Evolutionary conservation across 352 stramenopile genomes (phyloP), one percentile per base, ranked within the genome.

Genomic region (Aphanomyces invadans): DNA sequence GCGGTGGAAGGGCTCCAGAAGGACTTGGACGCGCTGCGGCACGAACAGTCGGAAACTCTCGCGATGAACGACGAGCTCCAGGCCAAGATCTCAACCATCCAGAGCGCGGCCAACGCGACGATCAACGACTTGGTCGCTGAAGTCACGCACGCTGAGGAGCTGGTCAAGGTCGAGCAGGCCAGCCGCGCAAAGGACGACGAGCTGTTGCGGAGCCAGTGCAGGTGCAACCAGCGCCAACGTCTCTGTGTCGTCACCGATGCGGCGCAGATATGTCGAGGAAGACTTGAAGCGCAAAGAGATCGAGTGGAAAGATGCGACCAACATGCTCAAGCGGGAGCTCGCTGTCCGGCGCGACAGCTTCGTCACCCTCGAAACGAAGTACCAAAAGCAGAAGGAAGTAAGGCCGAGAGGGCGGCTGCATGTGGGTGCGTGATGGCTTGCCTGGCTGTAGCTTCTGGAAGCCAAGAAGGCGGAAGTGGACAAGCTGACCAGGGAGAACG

Each of bases 81-180:
- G 44, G 68, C 54, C 12, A 88, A 90, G 61, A 77, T 90, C 57
- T 77, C 74, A 17, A 85, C 82, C 0, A 80, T 90, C 26, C 82
- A 90, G 65, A 86, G 57, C 63, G 82, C 82, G 4, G 82, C 82
- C 15, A 90, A 90, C 69, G 82, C 82, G 0, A 90, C 82, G 7
- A 89, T 90, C 51, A 86, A 90, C 62, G 82, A 90, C 25, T 64
- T 90, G 1, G 76, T 89, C 51, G 61, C 42, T 4, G 82, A 90
- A 62, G 38, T 90, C 9, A 81, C 88, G 61, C 70, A 70, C 26
- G 74, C 74, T 5, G 80, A 89, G 21, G 82, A 90, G 32, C 70
- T 77, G 28, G 69, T 85, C 19, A 71, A 74, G 12, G 74, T 77
- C 9, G 82, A 90, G 23, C 82, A 84, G 23, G 74, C 46, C 48